A percentile compares a stretch with the other conserved stretches of the same genome.
These are phyloP conservation scores for Fusarium nematophilum DNA, from an alignment of 2,329 filamentous ascomycete genomes.

Conservation along the genomic window DNA sequence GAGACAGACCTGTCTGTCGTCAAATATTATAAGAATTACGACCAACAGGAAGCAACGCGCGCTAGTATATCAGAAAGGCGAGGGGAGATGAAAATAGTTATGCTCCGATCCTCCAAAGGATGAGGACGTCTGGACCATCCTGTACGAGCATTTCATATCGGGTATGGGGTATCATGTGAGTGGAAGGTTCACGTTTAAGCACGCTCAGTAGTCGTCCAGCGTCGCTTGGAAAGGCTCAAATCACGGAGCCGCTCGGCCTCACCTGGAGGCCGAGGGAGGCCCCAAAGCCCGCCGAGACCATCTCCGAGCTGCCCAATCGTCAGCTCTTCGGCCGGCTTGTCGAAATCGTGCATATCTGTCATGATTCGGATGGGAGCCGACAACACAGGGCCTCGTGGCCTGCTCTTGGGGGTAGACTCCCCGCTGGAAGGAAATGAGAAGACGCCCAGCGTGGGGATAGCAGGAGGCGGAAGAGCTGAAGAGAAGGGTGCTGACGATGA, in stretches of 20 bases:
- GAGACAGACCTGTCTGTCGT: conserved; percentile 38
- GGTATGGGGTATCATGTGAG: conserved; percentile 14
- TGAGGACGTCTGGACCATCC: conserved; percentile 20
- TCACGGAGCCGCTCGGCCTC: conserved; percentile 61
- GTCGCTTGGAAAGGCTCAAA: conserved; percentile 59
- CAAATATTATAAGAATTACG: conserved; percentile 21
- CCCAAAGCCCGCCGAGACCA: conserved; percentile 58
- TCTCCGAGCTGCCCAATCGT: conserved; percentile 51
- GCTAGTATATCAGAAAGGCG: conserved; percentile 34
- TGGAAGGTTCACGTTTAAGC: conserved; percentile 24
- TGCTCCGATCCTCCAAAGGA: conserved; percentile 11
- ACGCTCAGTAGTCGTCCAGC: conserved; percentile 67
- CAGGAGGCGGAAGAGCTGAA: conserved; percentile 36
- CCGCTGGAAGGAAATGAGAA: conserved; percentile 36
- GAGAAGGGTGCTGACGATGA: conserved; percentile 32
- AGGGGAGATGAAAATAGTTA: conserved; percentile 16
- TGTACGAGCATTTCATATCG: conserved; percentile 11
- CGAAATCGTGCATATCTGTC: conserved; percentile 45
- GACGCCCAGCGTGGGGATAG: conserved; percentile 29
- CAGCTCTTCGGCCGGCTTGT: conserved; percentile 47
- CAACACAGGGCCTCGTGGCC: conserved; percentile 45
- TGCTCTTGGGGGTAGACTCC: conserved; percentile 33
- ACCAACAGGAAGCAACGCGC: conserved; percentile 37
- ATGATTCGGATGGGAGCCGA: conserved; percentile 51
- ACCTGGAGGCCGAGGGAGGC: conserved; percentile 55